Evolutionary conservation across 257 asterid genomes (phyloP).

Genomic region (Penstemon newberryi): DNA sequence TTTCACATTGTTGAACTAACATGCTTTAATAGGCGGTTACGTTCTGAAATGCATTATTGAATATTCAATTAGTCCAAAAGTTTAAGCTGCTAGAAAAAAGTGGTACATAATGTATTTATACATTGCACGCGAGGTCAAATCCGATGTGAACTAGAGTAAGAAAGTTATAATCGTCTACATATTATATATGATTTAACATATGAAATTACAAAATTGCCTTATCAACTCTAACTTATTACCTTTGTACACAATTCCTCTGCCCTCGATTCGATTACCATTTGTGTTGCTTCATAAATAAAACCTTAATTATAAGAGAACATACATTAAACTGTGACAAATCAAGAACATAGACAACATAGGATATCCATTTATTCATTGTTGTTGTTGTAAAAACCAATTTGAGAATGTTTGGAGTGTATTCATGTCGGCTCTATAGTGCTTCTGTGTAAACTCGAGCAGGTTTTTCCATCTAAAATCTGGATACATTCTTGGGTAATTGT

Average conservation of each 20-base stretch:
- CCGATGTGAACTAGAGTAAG: too few relatives aligned
- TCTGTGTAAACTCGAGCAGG: constrained; percentile 80
- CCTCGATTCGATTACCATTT: constrained; percentile 1
- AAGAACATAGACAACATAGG: constrained; percentile 2
- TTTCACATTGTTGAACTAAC: too few relatives aligned
- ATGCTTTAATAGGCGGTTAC: too few relatives aligned
- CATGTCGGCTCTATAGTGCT: constrained; percentile 91
- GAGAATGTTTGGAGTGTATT: constrained; percentile 74
- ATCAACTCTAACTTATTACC: constrained; percentile 14
- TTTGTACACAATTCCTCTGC: constrained; percentile 29
- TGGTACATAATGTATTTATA: too few relatives aligned
- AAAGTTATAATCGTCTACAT: too few relatives aligned
- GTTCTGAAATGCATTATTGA: too few relatives aligned
- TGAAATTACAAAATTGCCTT: constrained; percentile 35
- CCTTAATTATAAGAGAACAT: not conserved
- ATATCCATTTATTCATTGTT: constrained; percentile 31
- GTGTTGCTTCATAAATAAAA: not conserved
- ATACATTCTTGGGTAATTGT: constrained; percentile 61
- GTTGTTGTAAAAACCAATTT: constrained; percentile 53
- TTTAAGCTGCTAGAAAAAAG: too few relatives aligned
- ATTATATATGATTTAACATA: too few relatives aligned
- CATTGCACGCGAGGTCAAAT: too few relatives aligned
- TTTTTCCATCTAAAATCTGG: constrained; percentile 81
- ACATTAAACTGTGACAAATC: not conserved
- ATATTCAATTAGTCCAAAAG: too few relatives aligned